Evolutionary conservation across 1,284 basidiomycete genomes (phyloP).

Genomic region (Neonothopanus nambi): DNA sequence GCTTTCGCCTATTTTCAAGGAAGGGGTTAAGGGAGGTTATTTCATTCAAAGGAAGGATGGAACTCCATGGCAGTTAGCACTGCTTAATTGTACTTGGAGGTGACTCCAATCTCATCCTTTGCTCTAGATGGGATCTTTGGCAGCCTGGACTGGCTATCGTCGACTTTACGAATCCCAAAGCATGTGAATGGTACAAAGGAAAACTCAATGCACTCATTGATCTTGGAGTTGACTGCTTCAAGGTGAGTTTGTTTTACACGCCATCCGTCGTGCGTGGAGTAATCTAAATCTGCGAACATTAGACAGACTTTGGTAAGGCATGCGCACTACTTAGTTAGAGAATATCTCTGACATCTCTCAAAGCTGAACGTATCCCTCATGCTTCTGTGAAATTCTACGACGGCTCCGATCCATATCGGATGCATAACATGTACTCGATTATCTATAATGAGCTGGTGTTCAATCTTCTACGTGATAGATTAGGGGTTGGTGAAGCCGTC

Average conservation of each 20-base stretch:
- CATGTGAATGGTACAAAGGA: constrained; percentile 64
- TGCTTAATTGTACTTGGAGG: background rate
- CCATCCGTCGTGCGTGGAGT: too few species aligned
- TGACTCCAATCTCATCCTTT: constrained; percentile 1
- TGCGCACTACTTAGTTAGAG: background rate
- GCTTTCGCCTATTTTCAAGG: constrained; percentile 67
- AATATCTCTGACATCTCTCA: background rate
- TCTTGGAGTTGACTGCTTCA: constrained; percentile 72
- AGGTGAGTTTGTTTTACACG: constrained; percentile 37
- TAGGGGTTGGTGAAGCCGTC: constrained; percentile 67
- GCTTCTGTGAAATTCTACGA: constrained; percentile 62
- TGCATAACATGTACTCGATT: constrained; percentile 68
- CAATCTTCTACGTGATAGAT: constrained; percentile 53
- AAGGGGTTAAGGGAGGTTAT: constrained; percentile 65
- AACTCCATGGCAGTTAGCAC: constrained; percentile 67
- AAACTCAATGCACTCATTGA: constrained; percentile 64
- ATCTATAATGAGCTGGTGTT: constrained; percentile 75
- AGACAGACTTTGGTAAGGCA: constrained; percentile 71
- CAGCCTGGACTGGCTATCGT: constrained; percentile 70
- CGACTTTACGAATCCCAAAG: constrained; percentile 72
- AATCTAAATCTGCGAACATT: constrained; percentile 6
- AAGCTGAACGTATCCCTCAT: constrained; percentile 57
- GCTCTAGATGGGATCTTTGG: constrained; percentile 66
- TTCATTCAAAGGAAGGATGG: constrained; percentile 72
- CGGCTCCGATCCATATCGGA: constrained; percentile 67